A percentile compares a stretch with the other conserved stretches of the same genome.
Conservation (phyloP, 2,329 filamentous ascomycete species). For the Saccharata proteae region DNA sequence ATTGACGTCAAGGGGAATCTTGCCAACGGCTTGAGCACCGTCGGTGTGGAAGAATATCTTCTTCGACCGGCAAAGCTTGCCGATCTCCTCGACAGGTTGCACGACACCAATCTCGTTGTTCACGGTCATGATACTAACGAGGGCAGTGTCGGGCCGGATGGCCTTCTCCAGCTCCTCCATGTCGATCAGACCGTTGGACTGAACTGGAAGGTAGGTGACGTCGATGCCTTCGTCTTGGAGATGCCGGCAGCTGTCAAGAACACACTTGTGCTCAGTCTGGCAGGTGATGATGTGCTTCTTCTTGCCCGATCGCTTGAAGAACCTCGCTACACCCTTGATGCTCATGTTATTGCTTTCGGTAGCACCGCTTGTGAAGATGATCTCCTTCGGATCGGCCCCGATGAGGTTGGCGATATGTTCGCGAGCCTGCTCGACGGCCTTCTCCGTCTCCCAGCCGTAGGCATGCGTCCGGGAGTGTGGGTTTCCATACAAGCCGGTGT, state of each 20-base stretch:
- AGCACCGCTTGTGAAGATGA: constrained; percentile 95
- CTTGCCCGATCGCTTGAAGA: constrained; percentile 86
- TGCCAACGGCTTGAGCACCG: constrained; percentile 93
- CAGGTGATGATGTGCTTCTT: constrained; percentile 98
- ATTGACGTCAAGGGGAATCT: constrained; percentile 93
- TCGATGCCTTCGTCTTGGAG: constrained; percentile 94
- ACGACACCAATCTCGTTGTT: constrained; percentile 99
- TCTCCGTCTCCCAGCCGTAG: constrained; percentile 97
- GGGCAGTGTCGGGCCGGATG: constrained; percentile 77
- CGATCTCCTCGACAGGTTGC: constrained; percentile 87
- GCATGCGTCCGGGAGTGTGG: constrained; percentile 95
- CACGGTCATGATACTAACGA: constrained; percentile 97
- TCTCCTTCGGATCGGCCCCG: constrained; percentile 91
- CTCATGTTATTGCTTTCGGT: constrained; percentile 99
- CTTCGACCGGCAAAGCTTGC: constrained; percentile 76
- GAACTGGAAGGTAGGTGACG: constrained; percentile 90
- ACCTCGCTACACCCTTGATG: constrained; percentile 93
- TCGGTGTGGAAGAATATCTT: constrained; percentile 99
- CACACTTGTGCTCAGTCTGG: constrained; percentile 98
- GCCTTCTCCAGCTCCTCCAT: constrained; percentile 77
- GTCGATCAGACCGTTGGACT: constrained; percentile 72
- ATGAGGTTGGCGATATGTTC: constrained; percentile 75
- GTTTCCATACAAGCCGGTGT: constrained; percentile 89
- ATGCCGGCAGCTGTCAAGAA: constrained; percentile 92
- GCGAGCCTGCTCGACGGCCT: constrained; percentile 79